Evolutionary conservation across 2,329 filamentous ascomycete genomes (phyloP), one percentile per base, ranked within the genome.

Genomic region (Huntiella omanensis): DNA sequence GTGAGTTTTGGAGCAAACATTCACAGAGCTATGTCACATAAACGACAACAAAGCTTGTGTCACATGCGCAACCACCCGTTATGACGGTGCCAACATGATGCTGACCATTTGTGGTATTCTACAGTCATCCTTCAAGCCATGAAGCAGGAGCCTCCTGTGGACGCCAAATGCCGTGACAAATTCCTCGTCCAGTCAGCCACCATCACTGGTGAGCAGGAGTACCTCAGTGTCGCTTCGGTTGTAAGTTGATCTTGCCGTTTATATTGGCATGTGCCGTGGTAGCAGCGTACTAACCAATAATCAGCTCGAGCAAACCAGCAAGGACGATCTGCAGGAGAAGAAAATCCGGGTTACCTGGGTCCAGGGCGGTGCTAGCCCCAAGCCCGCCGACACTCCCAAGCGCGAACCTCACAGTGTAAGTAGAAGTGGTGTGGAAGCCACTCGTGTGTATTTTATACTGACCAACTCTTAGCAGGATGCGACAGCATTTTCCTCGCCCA

Each of bases 291-390:
- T 39, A 32, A 39, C 7, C n/a, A 12, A 13, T 39, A 15, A 54
- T 50, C 55, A 91, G 82, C 93, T 87, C 77, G 75, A 73, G 68
- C 81, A 59, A 67, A 91, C 68, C 7, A 72, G 83, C 49, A 96
- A 92, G 65, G 69, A 71, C 11, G 69, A 73, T 16, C 80, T 98
- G 50, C 77, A 86, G 57, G 91, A 98, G 69, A 84, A 80, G 68
- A 98, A 96, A 71, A 98, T 98, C 55, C 79, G 88, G 40, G 91
- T 98, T 53, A 72, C 71, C 54, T 98, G 88, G 70, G 69, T 95
- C 37, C 43, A 45, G 33, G 63, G 81, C 41, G 69, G 80, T 7
- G 72, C 75, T 43, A 71, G 71, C 48, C 53, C 58, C 12, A 49
- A 54, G 22, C 12, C 43, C 17, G 19, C 38, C n/a, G 28, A 45